Percentiles rank a stretch among this genome's conserved stretches.
Conservation (phyloP, 1,284 basidiomycete species). For the Tetrapyrgos nigripes region DNA sequence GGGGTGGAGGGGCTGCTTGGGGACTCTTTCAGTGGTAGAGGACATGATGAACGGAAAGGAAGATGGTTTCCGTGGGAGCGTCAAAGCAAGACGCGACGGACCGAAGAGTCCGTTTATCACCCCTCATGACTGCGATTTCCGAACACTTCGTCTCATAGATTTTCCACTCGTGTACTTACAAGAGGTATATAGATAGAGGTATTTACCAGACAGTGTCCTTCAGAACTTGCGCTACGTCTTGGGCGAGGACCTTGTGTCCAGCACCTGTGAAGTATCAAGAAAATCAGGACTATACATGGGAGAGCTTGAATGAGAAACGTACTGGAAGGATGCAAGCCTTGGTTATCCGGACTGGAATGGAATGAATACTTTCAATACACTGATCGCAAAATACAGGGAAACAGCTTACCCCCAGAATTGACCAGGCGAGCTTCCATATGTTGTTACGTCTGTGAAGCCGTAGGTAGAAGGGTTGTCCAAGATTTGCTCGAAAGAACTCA, state of each 20-base stretch:
- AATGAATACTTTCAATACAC: not conserved
- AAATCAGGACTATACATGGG: not conserved
- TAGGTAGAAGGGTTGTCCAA: slow-evolving; percentile 52
- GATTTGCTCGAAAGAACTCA: slow-evolving; percentile 53
- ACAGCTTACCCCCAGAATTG: slow-evolving; percentile 61
- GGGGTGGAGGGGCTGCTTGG: slow-evolving; percentile 61
- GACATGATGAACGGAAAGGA: slow-evolving; percentile 1
- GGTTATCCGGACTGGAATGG: slow-evolving; percentile 5
- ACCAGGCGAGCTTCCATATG: slow-evolving; percentile 48
- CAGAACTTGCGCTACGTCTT: slow-evolving; percentile 40
- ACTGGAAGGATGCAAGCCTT: slow-evolving; percentile 1
- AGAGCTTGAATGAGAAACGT: not conserved
- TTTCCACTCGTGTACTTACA: no score
- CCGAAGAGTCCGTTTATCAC: not conserved
- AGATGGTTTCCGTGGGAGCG: not conserved
- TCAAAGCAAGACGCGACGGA: not conserved
- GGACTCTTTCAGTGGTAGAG: not conserved
- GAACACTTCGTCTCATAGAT: no score
- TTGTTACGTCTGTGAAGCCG: slow-evolving; percentile 57
- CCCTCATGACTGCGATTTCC: not conserved
- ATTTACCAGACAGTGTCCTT: slow-evolving; percentile 43
- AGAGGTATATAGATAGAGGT: no score
- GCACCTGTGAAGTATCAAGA: slow-evolving; percentile 26
- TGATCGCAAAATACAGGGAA: slow-evolving; percentile 3
- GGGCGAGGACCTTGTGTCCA: slow-evolving; percentile 44